phyloP scores from a whole-genome alignment of 805 yeast genomes.

The Saccharomyces cerevisiae region DNA sequence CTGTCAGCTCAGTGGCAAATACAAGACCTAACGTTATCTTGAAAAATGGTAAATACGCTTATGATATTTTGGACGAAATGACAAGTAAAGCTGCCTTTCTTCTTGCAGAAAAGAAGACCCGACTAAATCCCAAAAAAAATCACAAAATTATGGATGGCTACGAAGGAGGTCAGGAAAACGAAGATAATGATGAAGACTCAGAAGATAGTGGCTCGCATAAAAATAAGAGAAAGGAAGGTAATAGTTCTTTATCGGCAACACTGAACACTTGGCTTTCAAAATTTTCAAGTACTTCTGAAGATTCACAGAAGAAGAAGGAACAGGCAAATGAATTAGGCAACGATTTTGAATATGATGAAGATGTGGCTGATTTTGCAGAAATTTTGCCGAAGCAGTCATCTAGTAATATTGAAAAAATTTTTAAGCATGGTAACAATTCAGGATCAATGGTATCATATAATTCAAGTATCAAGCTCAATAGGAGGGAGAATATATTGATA shows the following conservation, averaged over 20 bases:
- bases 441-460: not conserved
- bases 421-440: not conserved
- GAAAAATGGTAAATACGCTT: constrained; percentile 19
- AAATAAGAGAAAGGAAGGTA: not conserved
- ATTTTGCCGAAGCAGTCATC: not conserved
- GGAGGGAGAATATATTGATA: not conserved
- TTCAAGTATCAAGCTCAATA: not conserved
- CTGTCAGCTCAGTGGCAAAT: constrained; percentile 11
- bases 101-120: constrained; percentile 8
- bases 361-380: not conserved
- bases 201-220: not conserved
- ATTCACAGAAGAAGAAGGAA: constrained; percentile 4
- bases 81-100: constrained; percentile 12
- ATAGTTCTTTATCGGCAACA: not conserved
- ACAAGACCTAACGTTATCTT: constrained; percentile 15
- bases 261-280: constrained; percentile 1
- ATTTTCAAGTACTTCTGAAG: not conserved
- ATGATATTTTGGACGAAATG: constrained; percentile 23
- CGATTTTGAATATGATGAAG: not conserved
- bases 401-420: not conserved
- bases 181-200: not conserved
- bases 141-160: not conserved
- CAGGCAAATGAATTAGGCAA: not conserved
- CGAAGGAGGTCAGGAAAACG: not conserved
- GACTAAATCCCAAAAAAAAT: not conserved